phyloP scores from a whole-genome alignment of 2,329 filamentous ascomycete species.

The Aspergillus sp. region DNA sequence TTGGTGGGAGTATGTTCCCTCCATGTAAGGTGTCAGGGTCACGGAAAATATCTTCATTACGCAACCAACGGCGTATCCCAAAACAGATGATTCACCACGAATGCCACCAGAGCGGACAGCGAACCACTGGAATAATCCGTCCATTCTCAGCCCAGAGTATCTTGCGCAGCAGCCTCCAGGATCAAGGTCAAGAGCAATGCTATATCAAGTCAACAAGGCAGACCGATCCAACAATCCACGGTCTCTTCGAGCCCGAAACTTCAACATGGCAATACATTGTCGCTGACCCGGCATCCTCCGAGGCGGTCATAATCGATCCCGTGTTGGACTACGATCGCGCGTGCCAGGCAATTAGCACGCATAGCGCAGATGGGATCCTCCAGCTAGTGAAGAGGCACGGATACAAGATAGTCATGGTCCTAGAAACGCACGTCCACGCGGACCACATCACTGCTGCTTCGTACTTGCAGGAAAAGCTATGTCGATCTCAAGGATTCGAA shows the following conservation, averaged over 20 bases:
- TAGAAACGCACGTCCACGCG: conserved; percentile 62
- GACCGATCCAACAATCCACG: conserved; percentile 6
- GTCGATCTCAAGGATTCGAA: background rate
- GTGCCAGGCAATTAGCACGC: conserved; percentile 52
- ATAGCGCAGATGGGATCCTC: conserved; percentile 59
- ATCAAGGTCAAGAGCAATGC: no score
- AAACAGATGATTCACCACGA: no score
- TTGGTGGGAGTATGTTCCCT: no score
- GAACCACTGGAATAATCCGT: no score
- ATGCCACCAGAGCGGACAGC: no score
- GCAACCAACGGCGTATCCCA: no score
- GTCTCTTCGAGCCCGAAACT: conserved; percentile 10
- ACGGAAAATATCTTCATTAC: no score
- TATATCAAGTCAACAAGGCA: no score
- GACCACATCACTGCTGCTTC: conserved; percentile 63
- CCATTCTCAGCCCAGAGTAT: no score
- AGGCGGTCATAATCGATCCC: conserved; percentile 64
- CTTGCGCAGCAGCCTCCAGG: no score
- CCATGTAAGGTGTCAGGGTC: no score
- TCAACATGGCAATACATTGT: conserved; percentile 57
- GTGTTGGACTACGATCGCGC: conserved; percentile 62
- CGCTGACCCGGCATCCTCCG: conserved; percentile 54
- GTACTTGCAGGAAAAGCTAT: conserved; percentile 6
- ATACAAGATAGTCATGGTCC: conserved; percentile 57
- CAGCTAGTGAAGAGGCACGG: conserved; percentile 46